Conservation (phyloP, 1,284 basidiomycete species). For the Rugosomyces carneus region DNA sequence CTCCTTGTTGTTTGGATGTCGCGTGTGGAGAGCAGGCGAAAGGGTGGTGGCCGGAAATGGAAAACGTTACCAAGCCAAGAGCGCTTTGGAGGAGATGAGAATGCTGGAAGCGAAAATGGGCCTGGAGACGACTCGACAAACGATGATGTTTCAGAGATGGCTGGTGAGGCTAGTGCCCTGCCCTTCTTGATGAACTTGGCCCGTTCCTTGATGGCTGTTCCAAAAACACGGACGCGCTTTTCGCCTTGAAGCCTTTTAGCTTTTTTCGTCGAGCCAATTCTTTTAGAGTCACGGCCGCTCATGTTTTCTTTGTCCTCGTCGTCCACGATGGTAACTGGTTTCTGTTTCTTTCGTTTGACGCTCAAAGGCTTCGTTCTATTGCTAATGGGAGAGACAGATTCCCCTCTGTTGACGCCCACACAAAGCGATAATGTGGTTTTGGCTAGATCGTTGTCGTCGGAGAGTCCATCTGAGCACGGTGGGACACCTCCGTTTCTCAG, state of each 20-base stretch:
- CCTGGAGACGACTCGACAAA: slow-evolving; percentile 31
- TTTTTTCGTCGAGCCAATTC: slow-evolving; percentile 34
- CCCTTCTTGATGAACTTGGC: slow-evolving; percentile 39
- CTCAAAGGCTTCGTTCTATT: slow-evolving; percentile 23
- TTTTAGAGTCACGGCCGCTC: slow-evolving; percentile 12
- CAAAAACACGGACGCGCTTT: slow-evolving; percentile 44
- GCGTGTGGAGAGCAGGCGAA: slow-evolving; percentile 58
- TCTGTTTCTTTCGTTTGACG: slow-evolving; percentile 25
- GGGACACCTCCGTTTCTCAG: slow-evolving; percentile 16
- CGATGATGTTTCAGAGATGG: slow-evolving; percentile 40
- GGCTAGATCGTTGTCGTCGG: not conserved
- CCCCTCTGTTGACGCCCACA: not conserved
- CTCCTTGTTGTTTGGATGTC: slow-evolving; percentile 66
- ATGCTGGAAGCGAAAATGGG: slow-evolving; percentile 28
- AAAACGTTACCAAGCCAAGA: slow-evolving; percentile 90
- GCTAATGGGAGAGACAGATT: not conserved
- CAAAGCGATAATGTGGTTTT: slow-evolving; percentile 1
- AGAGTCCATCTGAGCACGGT: slow-evolving; percentile 14
- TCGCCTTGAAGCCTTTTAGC: slow-evolving; percentile 18
- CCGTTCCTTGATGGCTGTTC: slow-evolving; percentile 30
- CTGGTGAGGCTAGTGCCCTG: slow-evolving; percentile 31
- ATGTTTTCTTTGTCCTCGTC: slow-evolving; percentile 31
- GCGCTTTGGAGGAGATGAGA: slow-evolving; percentile 52
- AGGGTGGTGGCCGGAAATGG: slow-evolving; percentile 72
- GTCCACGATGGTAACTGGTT: slow-evolving; percentile 16